Evolutionary conservation across 2,329 filamentous ascomycete species (phyloP).

Genomic region (Microascus cirrosus): DNA sequence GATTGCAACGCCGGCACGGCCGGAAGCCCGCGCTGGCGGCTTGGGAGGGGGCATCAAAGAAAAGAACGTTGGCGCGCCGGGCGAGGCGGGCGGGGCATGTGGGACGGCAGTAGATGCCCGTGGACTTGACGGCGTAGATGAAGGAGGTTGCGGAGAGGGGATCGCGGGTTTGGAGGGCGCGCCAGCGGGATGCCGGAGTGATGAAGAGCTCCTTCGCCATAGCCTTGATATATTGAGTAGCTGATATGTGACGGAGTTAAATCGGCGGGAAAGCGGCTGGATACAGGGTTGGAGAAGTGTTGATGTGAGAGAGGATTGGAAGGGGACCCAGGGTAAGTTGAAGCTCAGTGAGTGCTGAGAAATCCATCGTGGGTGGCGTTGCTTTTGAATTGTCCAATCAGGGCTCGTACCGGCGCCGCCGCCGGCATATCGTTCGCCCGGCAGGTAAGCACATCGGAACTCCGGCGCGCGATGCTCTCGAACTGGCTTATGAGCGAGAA

Average conservation of each 20-base stretch:
- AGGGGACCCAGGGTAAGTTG: background rate
- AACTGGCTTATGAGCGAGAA: background rate
- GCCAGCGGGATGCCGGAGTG: background rate
- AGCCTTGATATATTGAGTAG: background rate
- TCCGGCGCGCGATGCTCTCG: background rate
- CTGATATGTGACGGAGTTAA: too few relatives aligned
- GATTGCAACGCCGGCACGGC: slow-evolving; percentile 47
- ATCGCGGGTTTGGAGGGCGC: slow-evolving; percentile 14
- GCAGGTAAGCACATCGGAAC: background rate
- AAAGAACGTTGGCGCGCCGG: slow-evolving; percentile 46
- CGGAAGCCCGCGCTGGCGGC: slow-evolving; percentile 39
- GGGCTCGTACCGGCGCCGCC: background rate
- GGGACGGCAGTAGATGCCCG: slow-evolving; percentile 47
- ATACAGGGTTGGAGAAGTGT: background rate
- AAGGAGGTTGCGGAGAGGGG: slow-evolving; percentile 24
- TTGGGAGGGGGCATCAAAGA: slow-evolving; percentile 31
- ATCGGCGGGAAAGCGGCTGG: too few relatives aligned
- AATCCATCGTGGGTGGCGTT: background rate
- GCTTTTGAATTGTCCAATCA: background rate
- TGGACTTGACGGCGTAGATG: slow-evolving; percentile 30
- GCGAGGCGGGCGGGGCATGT: slow-evolving; percentile 50
- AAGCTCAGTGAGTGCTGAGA: background rate
- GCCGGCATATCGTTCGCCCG: background rate
- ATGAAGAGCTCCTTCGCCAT: background rate
- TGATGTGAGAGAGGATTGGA: background rate